Evolutionary conservation across 768 basidiomycete species (phyloP), one percentile per base, ranked within the genome.

Genomic region (Termitomyces sp.): DNA sequence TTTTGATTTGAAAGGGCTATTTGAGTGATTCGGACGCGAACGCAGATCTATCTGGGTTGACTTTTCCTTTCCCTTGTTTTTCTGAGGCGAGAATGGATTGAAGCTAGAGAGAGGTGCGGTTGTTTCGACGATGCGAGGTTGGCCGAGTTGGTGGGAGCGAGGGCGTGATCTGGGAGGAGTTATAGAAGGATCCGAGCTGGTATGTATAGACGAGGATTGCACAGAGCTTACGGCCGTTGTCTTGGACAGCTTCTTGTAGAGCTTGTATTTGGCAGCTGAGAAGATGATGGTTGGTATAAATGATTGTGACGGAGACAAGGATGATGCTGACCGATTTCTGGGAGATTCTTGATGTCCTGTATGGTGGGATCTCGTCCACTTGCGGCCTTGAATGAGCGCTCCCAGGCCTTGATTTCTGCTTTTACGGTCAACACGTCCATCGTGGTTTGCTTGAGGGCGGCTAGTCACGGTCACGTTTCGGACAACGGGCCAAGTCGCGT

Each of bases 41-140:
- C 52, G 70, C 57, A 39, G 54, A 42, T 20, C 59, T 2, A 12
- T 18, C 12, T 49, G 54, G 13, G 61, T 50, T 35, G 61, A 63
- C 52, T 65, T 76, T 47, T 71, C 71, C 54, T 79, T 82, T 47
- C 71, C 74, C 63, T 77, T 85, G 58, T 81, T 81, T 73, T 91
- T 91, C 59, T 77, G 72, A 7, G 89, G 89, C 32, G 89, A 91
- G 70, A 91, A 91, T 7, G 89, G 90, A 64, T 92, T 92, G 60
- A 80, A 86, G 1, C 79, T 73, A 12, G 77, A 67, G 39, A 83
- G 70, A 31, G 85, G 80, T 6, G 77, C 74, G 15, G 82, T 77
- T 48, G 77, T 60, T 58, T 79, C 77, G 38, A 82, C 69, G 11
- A 74, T 63, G 55, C 84, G 86, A n/a, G 82, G 66, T 56, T 73